Base-by-base conservation (phyloP, 2,329 filamentous ascomycete species). In the Trichoderma citrinoviride region DNA sequence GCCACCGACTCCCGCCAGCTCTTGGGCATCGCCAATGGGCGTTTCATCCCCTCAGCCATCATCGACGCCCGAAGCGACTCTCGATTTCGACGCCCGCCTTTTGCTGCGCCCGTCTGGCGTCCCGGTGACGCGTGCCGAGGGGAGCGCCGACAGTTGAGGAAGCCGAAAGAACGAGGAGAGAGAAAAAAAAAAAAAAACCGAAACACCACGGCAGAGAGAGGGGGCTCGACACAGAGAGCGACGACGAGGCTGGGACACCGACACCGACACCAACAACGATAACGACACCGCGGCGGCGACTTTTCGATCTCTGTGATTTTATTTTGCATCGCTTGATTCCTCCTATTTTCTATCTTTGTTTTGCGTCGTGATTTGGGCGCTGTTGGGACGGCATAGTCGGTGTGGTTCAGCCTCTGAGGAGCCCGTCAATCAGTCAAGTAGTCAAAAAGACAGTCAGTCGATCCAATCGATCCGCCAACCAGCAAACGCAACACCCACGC, bases 111-210 rank as follows among this genome's bases (percentile, higher is more conserved):
- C 53, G 58, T 23, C 64, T 52, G 58, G 52, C 64, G 64, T 66
- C 49, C 52, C 64, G 64, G 57, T 52, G 64, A 63, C 64, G 64
- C 64, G 64, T 66, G 64, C 58, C 46, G 57, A 62, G 61, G 63
- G 57, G 54, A 61, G 55, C 53, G 61, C 47, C 47, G 25, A 50
- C 55, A 52, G 46, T 52, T 60, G 14, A 47, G 47, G 52, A 52
- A 29, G 33, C 33, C 33, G 23, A 52, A 17, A 33, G 33, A 40
- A 54, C 37, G 29, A 44, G 53, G 23, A 56, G 41, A 27, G 33
- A 10, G 29, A 21, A 55, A 29, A 27, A 41, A 27, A 27, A 27
- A 29, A 61, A 40, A 49, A 49, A 53, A 23, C 3, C 6, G 3
- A 46, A 14, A 46, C n/a, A 55, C 40, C 19, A 52, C 57, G 29